phyloP scores from a whole-genome alignment of 225 moss, liverwort and hornwort species.

The Bryoerythrophyllum caledonicum region DNA sequence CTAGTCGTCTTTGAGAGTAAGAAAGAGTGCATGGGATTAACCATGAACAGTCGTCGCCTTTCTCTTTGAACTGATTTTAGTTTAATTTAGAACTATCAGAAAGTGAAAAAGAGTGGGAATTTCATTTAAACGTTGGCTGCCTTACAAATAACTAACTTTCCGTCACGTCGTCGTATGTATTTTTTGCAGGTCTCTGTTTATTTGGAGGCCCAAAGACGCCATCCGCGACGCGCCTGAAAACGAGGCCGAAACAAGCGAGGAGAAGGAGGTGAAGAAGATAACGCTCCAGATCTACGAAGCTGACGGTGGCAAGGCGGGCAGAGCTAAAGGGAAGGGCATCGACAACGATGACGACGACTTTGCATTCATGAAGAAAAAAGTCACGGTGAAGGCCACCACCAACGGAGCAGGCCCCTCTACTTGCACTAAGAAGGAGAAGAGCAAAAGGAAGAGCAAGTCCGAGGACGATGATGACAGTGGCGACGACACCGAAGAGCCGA shows the following conservation, averaged over 20 bases:
- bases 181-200: slow-evolving; percentile 68
- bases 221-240: slow-evolving; percentile 25
- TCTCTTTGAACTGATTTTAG: too few relatives aligned
- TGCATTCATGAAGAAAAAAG: slow-evolving; percentile 45
- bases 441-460: slow-evolving; percentile 46
- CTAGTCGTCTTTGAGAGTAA: too few relatives aligned
- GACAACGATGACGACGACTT: slow-evolving; percentile 55
- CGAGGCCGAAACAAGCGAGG: slow-evolving; percentile 11
- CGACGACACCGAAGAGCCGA: slow-evolving; percentile 31
- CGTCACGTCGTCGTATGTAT: slow-evolving; percentile 1
- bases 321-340: slow-evolving; percentile 41
- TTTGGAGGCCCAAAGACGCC: slow-evolving; percentile 62
- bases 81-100: too few relatives aligned
- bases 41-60: too few relatives aligned
- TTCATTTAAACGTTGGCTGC: too few relatives aligned
- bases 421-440: slow-evolving; percentile 41
- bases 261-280: slow-evolving; percentile 31
- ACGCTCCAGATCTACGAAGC: slow-evolving; percentile 61
- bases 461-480: slow-evolving; percentile 44
- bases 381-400: slow-evolving; percentile 17
- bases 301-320: slow-evolving; percentile 59
- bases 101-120: too few relatives aligned
- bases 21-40: too few relatives aligned
- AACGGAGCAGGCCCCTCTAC: slow-evolving; percentile 45
- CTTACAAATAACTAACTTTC: background rate